phyloP scores from a whole-genome alignment of 306 rosid genomes.

The barrel medic (Medicago truncatula) region MtrunA17r5.0-ANR NC_053048.1:27854001-27854500 shows the following conservation, averaged over 20 bases:
- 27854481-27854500: too few relatives aligned
- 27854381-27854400: not conserved
- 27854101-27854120: constrained; percentile 4
- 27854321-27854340: not conserved
- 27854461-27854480: too few relatives aligned
- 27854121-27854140: constrained; percentile 25
- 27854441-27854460: not conserved
- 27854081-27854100: constrained; percentile 1
- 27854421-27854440: not conserved
- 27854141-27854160: constrained; percentile 26
- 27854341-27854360: not conserved
- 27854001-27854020: too few relatives aligned
- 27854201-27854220: constrained; percentile 10
- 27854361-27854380: not conserved
- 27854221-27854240: not conserved
- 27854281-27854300: not conserved
- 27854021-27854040: too few relatives aligned
- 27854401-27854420: not conserved
- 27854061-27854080: constrained; percentile 9
- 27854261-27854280: not conserved
- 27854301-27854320: not conserved
- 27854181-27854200: not conserved
- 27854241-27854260: not conserved
- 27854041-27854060: not conserved
- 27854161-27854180: constrained; percentile 21